Percentiles rank a stretch among this genome's conserved stretches.
Conservation (phyloP, 257 asterid species). For the Leptodermis oblonga region DNA sequence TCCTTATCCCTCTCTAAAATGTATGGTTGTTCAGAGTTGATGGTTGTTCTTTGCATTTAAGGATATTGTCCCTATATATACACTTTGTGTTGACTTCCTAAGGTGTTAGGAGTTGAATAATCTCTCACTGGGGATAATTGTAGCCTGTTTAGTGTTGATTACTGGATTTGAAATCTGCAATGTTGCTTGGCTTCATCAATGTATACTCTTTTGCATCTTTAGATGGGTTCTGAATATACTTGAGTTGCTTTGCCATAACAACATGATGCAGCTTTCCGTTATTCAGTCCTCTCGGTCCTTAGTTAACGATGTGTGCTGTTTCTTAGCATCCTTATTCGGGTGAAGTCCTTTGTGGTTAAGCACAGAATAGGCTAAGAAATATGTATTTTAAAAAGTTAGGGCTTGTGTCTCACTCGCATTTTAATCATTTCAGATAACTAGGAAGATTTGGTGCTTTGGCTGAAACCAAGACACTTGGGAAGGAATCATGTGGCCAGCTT, state of each 20-base stretch:
- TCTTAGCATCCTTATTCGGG: neutral
- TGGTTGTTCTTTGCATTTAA: neutral
- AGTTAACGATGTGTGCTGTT: neutral
- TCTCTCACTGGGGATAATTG: neutral
- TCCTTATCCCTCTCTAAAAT: neutral
- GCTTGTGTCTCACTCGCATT: neutral
- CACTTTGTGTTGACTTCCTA: neutral
- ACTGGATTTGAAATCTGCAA: neutral
- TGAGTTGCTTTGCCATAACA: neutral
- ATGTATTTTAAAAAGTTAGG: neutral
- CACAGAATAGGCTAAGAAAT: neutral
- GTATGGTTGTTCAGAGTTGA: neutral
- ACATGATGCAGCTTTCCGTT: neutral
- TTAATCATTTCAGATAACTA: constrained; percentile 13
- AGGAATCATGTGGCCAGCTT: constrained; percentile 2
- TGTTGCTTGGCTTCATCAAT: neutral
- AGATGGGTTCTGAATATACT: neutral
- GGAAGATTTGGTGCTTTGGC: constrained; percentile 14
- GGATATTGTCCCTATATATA: neutral
- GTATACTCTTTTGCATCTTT: neutral
- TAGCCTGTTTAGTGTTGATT: neutral
- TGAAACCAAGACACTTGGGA: constrained; percentile 1
- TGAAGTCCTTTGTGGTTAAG: no score
- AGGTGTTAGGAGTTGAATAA: neutral
- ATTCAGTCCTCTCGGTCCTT: neutral